Evolutionary conservation across 2,329 filamentous ascomycete species (phyloP).

Genomic region (Stemphylium beticola): DNA sequence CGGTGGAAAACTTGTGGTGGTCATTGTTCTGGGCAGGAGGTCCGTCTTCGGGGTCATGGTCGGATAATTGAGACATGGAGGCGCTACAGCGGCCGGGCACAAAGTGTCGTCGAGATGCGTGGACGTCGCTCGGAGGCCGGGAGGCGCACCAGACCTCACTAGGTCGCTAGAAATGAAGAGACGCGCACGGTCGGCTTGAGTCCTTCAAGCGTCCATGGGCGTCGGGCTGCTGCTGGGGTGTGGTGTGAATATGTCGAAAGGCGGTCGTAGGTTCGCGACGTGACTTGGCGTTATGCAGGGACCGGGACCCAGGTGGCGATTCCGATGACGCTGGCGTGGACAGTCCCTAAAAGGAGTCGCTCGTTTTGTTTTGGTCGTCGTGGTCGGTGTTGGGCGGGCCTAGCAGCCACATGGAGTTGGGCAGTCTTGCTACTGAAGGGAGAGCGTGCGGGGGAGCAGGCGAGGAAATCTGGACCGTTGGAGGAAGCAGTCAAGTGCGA

Average conservation of each 20-base stretch:
- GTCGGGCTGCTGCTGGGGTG: conserved; percentile 6
- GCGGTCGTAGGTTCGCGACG: conserved; percentile 1
- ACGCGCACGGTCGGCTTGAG: conserved; percentile 13
- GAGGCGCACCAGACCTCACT: neutral
- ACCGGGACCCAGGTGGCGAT: conserved; percentile 21
- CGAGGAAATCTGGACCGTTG: conserved; percentile 8
- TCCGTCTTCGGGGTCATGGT: conserved; percentile 18
- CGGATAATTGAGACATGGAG: conserved; percentile 38
- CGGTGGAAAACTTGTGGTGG: conserved; percentile 11
- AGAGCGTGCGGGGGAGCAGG: conserved; percentile 10
- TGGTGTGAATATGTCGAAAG: conserved; percentile 3
- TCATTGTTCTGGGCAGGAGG: conserved; percentile 11
- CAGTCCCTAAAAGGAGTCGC: conserved; percentile 16
- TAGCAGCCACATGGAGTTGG: conserved; percentile 13
- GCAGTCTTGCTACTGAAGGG: conserved; percentile 10
- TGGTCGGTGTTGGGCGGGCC: conserved; percentile 3
- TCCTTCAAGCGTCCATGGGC: conserved; percentile 32
- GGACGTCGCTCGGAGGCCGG: neutral
- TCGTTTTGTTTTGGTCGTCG: conserved; percentile 7
- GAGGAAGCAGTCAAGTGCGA: conserved; percentile 11
- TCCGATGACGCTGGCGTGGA: conserved; percentile 14
- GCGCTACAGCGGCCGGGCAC: conserved; percentile 6
- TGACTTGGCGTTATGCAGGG: conserved; percentile 33
- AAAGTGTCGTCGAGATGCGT: conserved; percentile 1
- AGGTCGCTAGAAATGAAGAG: conserved; percentile 6